Conservation (phyloP, 2,329 filamentous ascomycete genomes). For the Apiospora malaysiana region DNA sequence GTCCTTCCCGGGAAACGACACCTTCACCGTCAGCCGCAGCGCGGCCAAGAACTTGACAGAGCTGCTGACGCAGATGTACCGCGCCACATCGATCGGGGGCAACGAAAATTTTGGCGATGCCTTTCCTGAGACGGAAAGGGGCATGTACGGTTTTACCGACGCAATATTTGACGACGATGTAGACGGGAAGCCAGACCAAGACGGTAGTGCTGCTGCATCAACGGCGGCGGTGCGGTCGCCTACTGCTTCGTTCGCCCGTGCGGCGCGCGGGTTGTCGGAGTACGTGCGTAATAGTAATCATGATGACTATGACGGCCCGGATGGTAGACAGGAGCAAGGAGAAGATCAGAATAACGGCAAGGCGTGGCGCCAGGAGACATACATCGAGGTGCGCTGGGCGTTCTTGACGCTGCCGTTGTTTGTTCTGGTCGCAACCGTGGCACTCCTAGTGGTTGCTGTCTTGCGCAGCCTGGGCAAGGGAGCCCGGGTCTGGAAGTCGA, state of each 20-base stretch:
- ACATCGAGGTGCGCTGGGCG: not conserved
- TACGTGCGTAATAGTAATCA: not conserved
- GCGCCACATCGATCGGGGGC: not conserved
- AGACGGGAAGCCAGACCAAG: not conserved
- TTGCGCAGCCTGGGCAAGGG: not conserved
- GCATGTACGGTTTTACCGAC: not conserved
- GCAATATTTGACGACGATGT: not conserved
- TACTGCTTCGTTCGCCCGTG: not conserved
- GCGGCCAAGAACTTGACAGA: not conserved
- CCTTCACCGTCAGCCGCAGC: not conserved
- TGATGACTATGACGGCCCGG: not conserved
- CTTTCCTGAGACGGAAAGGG: not conserved
- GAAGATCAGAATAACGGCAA: not conserved
- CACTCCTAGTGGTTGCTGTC: not conserved
- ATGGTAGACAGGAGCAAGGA: too few species aligned
- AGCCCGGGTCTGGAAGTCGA: not conserved
- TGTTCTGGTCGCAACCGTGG: not conserved
- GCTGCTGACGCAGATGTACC: not conserved
- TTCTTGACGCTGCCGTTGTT: not conserved
- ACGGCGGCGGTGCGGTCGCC: not conserved
- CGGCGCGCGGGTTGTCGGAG: not conserved
- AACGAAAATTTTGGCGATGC: conserved; percentile 1
- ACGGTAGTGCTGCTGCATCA: too few species aligned
- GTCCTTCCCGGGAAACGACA: not conserved
- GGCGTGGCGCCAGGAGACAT: not conserved